phyloP scores from a whole-genome alignment of 345 rosid species.

The Pistacia integerrima region DNA sequence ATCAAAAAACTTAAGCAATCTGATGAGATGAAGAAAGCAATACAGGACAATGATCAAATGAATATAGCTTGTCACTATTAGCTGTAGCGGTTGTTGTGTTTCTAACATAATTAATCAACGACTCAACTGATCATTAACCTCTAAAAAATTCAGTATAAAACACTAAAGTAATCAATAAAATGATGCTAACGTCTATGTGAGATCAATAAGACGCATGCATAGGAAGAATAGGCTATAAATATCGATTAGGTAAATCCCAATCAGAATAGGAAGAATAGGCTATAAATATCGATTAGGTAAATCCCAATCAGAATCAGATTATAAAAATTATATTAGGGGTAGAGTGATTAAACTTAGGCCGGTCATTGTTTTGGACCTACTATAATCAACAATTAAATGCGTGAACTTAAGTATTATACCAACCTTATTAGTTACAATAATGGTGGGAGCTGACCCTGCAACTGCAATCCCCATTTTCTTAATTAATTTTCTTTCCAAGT shows the following conservation, averaged over 20 bases:
- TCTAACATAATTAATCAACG: no score
- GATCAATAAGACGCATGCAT: not conserved
- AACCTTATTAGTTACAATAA: not conserved
- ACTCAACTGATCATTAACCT: no score
- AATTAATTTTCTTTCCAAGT: not conserved
- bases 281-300: constrained; percentile 16
- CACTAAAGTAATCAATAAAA: no score
- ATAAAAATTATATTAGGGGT: constrained; percentile 15
- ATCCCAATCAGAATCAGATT: not conserved
- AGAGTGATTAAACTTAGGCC: constrained; percentile 12
- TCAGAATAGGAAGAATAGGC: no score
- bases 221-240: not conserved
- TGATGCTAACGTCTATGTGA: not conserved
- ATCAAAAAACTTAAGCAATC: no score
- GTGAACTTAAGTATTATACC: not conserved
- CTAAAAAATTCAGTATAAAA: no score
- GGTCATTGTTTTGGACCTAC: constrained; percentile 15
- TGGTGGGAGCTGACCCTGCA: not conserved
- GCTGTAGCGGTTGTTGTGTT: not conserved
- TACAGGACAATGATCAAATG: not conserved
- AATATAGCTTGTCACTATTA: not conserved
- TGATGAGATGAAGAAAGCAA: no score
- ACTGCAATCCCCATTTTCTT: not conserved
- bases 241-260: constrained; percentile 11
- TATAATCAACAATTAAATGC: not conserved